Evolutionary conservation across 2,329 filamentous ascomycete species (phyloP).

Genomic region (Fusarium pilosicola): DNA sequence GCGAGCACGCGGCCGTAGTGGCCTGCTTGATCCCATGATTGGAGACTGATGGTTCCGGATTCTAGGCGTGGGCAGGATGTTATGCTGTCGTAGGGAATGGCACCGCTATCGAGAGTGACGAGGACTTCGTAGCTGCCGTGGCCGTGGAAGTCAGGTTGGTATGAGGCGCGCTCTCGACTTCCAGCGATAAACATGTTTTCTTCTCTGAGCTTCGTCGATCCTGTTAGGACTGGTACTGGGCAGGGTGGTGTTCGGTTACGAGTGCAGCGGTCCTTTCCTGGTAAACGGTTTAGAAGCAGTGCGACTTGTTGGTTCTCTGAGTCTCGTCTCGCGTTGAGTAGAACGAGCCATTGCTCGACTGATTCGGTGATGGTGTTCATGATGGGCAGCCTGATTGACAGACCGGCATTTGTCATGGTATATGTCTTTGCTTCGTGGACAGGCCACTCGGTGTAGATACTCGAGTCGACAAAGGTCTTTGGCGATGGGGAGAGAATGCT

Average conservation of each 20-base stretch:
- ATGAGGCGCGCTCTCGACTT: background rate
- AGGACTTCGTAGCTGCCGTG: constrained; percentile 10
- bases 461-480: constrained; percentile 11
- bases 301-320: constrained; percentile 21
- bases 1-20: constrained; percentile 16
- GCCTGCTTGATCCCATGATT: constrained; percentile 5
- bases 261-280: constrained; percentile 20
- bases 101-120: constrained; percentile 4
- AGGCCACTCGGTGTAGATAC: constrained; percentile 17
- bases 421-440: constrained; percentile 24
- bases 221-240: background rate
- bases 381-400: constrained; percentile 8
- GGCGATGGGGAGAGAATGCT: constrained; percentile 12
- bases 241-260: constrained; percentile 3
- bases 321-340: constrained; percentile 18
- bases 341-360: constrained; percentile 21
- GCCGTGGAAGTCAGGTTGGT: constrained; percentile 8
- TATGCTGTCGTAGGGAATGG: constrained; percentile 11
- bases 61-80: constrained; percentile 4
- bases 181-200: constrained; percentile 20
- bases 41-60: background rate
- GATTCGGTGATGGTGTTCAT: constrained; percentile 26
- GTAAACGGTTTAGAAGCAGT: background rate
- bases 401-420: constrained; percentile 13
- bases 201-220: constrained; percentile 4